phyloP scores from a whole-genome alignment of 2,329 filamentous ascomycete species.

The Penicillium polonicum region DNA sequence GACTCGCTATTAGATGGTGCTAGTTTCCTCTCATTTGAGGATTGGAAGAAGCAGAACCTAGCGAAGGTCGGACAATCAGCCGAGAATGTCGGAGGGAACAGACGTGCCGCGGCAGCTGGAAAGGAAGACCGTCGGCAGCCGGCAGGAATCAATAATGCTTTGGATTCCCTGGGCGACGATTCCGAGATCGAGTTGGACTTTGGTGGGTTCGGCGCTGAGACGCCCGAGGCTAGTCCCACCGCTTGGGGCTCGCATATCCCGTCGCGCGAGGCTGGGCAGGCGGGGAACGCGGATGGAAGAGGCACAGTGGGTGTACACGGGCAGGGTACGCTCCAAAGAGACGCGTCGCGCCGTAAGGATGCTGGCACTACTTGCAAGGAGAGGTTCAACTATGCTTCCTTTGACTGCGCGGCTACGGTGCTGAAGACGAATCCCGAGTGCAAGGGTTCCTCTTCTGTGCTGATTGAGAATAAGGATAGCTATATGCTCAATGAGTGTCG shows the following conservation, averaged over 20 bases:
- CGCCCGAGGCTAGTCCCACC: conserved; percentile 40
- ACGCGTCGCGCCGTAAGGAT: conserved; percentile 74
- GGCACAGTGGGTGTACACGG: conserved; percentile 31
- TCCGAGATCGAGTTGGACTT: conserved; percentile 79
- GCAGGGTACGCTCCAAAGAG: conserved; percentile 51
- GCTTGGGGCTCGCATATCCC: conserved; percentile 33
- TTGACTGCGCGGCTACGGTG: conserved; percentile 91
- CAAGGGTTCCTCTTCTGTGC: conserved; percentile 81
- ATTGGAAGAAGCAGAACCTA: conserved; percentile 95
- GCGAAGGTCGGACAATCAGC: conserved; percentile 78
- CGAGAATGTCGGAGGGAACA: conserved; percentile 62
- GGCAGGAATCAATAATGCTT: conserved; percentile 60
- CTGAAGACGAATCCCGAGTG: conserved; percentile 84
- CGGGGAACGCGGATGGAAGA: neutral
- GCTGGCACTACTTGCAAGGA: conserved; percentile 98
- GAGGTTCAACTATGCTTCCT: conserved; percentile 94
- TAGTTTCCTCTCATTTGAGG: conserved; percentile 93
- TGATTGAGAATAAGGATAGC: conserved; percentile 96
- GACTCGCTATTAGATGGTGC: conserved; percentile 70
- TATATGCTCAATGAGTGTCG: conserved; percentile 96
- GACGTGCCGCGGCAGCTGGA: conserved; percentile 49
- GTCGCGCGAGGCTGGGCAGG: conserved; percentile 20
- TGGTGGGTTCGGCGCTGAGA: conserved; percentile 56
- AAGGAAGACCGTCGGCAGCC: conserved; percentile 51
- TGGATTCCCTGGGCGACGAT: conserved; percentile 82